These are phyloP conservation scores for Acrocalymma vagum DNA, from an alignment of 2,329 filamentous ascomycete genomes.

Conservation along the genomic window DNA sequence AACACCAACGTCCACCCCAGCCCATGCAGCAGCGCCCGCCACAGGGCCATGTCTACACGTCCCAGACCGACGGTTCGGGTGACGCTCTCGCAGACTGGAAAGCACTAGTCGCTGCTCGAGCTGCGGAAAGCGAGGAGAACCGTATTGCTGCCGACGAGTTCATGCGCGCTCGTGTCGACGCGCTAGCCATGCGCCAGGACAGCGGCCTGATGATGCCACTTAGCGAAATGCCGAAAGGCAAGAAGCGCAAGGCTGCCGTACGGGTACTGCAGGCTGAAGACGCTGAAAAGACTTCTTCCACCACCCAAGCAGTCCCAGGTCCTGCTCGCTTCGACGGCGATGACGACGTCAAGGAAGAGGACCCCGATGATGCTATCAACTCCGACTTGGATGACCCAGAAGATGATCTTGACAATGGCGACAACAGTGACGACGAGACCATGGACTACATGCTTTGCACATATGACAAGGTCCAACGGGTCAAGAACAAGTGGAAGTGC, in stretches of 20 bases:
- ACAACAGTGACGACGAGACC: slow-evolving; percentile 84
- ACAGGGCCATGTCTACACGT: slow-evolving; percentile 46
- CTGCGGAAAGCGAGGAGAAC: slow-evolving; percentile 59
- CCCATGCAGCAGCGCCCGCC: slow-evolving; percentile 53
- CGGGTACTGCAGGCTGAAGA: slow-evolving; percentile 64
- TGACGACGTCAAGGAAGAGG: slow-evolving; percentile 64
- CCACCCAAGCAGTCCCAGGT: slow-evolving; percentile 19
- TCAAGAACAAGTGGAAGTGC: slow-evolving; percentile 99
- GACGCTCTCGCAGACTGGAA: slow-evolving; percentile 64
- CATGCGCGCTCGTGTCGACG: slow-evolving; percentile 73
- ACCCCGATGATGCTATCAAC: slow-evolving; percentile 95
- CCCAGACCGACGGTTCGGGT: slow-evolving; percentile 82
- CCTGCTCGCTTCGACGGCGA: slow-evolving; percentile 63
- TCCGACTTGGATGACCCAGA: slow-evolving; percentile 96
- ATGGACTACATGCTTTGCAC: slow-evolving; percentile 97
- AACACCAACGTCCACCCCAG: slow-evolving; percentile 43
- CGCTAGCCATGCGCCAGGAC: slow-evolving; percentile 73
- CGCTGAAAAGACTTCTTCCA: slow-evolving; percentile 33
- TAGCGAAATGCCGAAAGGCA: slow-evolving; percentile 60
- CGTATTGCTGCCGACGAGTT: slow-evolving; percentile 70
- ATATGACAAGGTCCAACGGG: slow-evolving; percentile 98
- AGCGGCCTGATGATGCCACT: slow-evolving; percentile 81
- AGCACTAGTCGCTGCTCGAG: slow-evolving; percentile 67
- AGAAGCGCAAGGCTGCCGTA: slow-evolving; percentile 50
- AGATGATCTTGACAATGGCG: slow-evolving; percentile 80